Base-by-base conservation (phyloP, 306 rosid species). In the Cyamopsis tetragonoloba region DNA sequence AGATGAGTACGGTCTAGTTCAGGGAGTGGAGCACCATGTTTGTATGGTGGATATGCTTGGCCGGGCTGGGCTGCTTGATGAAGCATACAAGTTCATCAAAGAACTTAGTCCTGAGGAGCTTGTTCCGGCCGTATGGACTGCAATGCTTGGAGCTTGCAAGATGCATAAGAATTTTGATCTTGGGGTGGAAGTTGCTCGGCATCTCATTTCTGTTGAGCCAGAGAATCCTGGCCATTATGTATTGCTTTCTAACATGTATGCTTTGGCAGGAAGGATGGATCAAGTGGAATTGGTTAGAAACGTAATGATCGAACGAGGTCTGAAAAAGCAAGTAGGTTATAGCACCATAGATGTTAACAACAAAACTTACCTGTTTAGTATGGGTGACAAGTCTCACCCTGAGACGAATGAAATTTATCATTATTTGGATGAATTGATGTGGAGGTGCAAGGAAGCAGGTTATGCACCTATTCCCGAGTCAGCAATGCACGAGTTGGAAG, bases 31-130 rank as follows among this genome's bases (percentile, higher is more conserved):
- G 72, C 98, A 93, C 63, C 84, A 81, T 73, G 97, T 86, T 38
- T 84, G 92, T 39, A 71, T 89, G 88, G 98, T 93, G 60, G 98
- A 93, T 75, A 86, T 88, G 97, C 80, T 86, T 19, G 98, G 98
- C 22, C 81, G 91, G 13, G 96, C 96, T 35, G 98, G 98, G 51
- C 80, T 86, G 66, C 91, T 93, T 17, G 34, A 65, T 7, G 91
- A 93, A 63, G 98, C 97, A 7, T 79, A 86, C 68, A 34, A 47
- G 7, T 86, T 86, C 49, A 79, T 84, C 60, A 60, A 70, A 54
- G 85, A 74, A 7, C 81, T 79, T 26, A 41, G 35, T 10, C 68
- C 73, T 0, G 23, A 61, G 30, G 92, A 72, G 72, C 84, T 80
- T 39, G 65, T 77, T 62, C 91, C 91, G 0, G 91, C 96, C 0